Conservation (phyloP, 805 yeast genomes). For the Kodamaea restingae region DNA sequence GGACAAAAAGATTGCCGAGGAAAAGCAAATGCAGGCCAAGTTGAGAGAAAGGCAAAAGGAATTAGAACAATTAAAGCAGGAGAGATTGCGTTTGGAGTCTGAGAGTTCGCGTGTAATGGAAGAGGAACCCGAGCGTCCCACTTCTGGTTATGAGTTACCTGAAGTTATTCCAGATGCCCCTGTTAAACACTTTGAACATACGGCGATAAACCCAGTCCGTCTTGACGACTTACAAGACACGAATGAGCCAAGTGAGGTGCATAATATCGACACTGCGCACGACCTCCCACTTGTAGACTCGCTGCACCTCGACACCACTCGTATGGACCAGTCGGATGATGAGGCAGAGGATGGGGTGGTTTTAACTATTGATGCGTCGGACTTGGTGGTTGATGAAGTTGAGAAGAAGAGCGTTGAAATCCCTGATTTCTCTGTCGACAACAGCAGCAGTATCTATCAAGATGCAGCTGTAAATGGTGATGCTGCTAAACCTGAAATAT, state of each 20-base stretch:
- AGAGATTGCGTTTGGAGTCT: conserved; percentile 26
- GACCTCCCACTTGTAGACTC: conserved; percentile 1
- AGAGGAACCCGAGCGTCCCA: too few species aligned
- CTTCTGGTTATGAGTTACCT: neutral
- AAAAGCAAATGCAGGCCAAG: conserved; percentile 34
- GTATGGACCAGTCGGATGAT: neutral
- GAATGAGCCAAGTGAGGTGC: neutral
- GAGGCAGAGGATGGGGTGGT: neutral
- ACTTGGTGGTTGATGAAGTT: conserved; percentile 23
- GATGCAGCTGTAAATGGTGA: too few species aligned
- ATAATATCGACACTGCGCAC: neutral
- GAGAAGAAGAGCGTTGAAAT: conserved; percentile 13
- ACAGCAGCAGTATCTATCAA: neutral
- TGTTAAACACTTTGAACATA: neutral
- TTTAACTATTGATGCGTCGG: conserved; percentile 19
- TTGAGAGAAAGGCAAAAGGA: conserved; percentile 36
- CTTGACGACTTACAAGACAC: neutral
- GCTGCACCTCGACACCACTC: neutral
- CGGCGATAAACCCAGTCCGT: neutral
- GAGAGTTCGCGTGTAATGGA: neutral
- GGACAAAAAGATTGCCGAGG: conserved; percentile 35
- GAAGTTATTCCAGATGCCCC: neutral
- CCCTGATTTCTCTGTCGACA: neutral
- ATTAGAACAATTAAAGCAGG: conserved; percentile 29
- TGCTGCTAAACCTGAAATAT: too few species aligned